Conservation (phyloP, 129 eudicot species). For the Flaveria trinervia region DNA sequence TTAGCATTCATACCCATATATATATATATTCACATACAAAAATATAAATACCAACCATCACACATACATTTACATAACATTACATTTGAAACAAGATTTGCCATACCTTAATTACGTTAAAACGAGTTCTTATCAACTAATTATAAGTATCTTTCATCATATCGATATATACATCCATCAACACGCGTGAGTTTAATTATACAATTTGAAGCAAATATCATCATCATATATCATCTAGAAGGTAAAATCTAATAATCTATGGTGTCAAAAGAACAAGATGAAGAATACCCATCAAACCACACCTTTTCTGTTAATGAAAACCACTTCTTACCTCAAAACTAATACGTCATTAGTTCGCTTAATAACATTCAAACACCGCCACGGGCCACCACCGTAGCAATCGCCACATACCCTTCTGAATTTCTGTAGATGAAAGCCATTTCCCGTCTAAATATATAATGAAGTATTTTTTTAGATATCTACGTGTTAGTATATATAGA, state of each 20-base stretch:
- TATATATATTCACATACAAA: not conserved
- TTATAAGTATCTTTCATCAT: not conserved
- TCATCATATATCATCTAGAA: not conserved
- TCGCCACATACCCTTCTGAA: constrained; percentile 20
- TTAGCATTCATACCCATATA: not conserved
- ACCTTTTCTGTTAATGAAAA: constrained; percentile 34
- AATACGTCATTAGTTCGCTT: not conserved
- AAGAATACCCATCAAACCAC: constrained; percentile 25
- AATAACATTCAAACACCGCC: constrained; percentile 19
- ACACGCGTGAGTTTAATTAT: not conserved
- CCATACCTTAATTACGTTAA: not conserved
- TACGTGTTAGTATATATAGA: too few relatives aligned
- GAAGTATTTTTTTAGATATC: too few relatives aligned
- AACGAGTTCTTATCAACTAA: not conserved
- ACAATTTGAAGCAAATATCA: constrained; percentile 14
- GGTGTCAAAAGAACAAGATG: constrained; percentile 31
- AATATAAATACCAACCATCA: not conserved
- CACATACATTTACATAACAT: not conserved
- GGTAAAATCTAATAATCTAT: not conserved
- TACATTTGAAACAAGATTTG: not conserved
- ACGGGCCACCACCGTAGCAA: constrained; percentile 4
- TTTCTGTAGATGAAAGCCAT: too few relatives aligned
- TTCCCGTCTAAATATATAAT: too few relatives aligned
- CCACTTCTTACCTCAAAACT: constrained; percentile 40
- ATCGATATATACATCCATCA: not conserved